Base-by-base conservation (phyloP, 352 stramenopile species). In the Phytophthora melonis region DNA sequence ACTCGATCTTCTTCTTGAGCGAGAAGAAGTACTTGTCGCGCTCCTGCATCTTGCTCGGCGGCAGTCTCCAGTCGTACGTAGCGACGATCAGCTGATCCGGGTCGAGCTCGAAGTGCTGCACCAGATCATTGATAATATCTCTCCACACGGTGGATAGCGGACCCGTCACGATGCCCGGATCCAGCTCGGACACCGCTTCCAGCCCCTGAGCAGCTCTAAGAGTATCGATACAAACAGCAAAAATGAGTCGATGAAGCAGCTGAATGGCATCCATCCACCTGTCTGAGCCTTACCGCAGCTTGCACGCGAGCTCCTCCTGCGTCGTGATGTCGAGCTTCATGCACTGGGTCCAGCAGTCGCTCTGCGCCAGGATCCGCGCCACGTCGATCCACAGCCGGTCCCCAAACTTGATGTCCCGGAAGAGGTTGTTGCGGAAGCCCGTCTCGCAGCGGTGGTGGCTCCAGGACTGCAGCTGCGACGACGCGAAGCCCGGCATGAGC, bases 21-120 rank as follows among this genome's bases (percentile, higher is more conserved):
- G 75, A 82, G 45, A 78, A 82, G 63, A 94, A 95, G 66, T 84
- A 95, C 25, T 89, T 82, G 70, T 95, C 88, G 16, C 88, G 88
- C 41, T 89, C 71, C 52, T 95, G 85, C 14, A 95, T 62, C 41
- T 84, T 87, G 55, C 85, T 83, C 6, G 88, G 84, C 36, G 88
- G 88, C n/a, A 95, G 68, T 23, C 88, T 80, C 88, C 88, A 95
- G 78, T 95, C 88, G 63, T 95, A 95, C 6, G 87, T 76, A 10
- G 88, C 88, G 7, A 95, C 86, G 43, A 95, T 60, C 30, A 95
- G 65, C 69, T 94, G 81, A 14, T 91, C 77, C 4, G 86, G 85
- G 21, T 86, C 86, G 18, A 94, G 65, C 32, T 84, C 75, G 49
- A 95, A 95, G 41, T 91, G 83, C 21, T 89, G 76, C 9, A 93